Evolutionary conservation across 345 rosid species (phyloP).

Genomic region (Bruguiera parviflora): DNA sequence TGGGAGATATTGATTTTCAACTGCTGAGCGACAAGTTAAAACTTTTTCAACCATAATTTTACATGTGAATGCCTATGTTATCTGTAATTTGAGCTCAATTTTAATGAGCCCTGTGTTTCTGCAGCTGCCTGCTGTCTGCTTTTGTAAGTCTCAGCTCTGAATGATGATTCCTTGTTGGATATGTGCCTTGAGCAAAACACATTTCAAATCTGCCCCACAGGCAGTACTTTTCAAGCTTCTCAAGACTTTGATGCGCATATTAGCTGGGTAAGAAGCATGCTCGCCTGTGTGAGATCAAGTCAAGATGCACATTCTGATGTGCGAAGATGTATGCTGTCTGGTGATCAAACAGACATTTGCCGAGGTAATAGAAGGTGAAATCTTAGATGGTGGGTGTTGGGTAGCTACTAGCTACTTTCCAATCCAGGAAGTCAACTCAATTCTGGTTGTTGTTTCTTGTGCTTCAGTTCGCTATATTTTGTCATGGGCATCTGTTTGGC

Average conservation of each 20-base stretch:
- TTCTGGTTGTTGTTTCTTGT: slow-evolving; percentile 8
- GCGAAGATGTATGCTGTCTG: slow-evolving; percentile 4
- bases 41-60: too few relatives aligned
- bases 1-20: background rate
- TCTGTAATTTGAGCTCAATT: background rate
- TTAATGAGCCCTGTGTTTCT: background rate
- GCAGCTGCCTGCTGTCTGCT: slow-evolving; percentile 16
- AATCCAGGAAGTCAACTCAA: slow-evolving; percentile 6
- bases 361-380: background rate
- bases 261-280: background rate
- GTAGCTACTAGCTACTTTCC: background rate
- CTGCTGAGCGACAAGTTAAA: background rate
- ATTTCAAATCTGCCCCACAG: slow-evolving; percentile 5
- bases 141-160: background rate
- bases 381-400: background rate
- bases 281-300: slow-evolving; percentile 5
- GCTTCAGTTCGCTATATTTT: background rate
- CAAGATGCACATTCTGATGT: slow-evolving; percentile 4
- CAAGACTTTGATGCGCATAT: slow-evolving; percentile 8
- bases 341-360: slow-evolving; percentile 9
- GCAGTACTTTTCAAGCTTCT: slow-evolving; percentile 12
- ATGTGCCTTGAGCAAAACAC: background rate
- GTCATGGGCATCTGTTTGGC: background rate
- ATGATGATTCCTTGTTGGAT: slow-evolving; percentile 6
- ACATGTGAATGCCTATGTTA: background rate